A percentile compares a stretch with the other conserved stretches of the same genome.
Conservation (phyloP, 2,329 filamentous ascomycete genomes). For the Trichoderma arundinaceum region DNA sequence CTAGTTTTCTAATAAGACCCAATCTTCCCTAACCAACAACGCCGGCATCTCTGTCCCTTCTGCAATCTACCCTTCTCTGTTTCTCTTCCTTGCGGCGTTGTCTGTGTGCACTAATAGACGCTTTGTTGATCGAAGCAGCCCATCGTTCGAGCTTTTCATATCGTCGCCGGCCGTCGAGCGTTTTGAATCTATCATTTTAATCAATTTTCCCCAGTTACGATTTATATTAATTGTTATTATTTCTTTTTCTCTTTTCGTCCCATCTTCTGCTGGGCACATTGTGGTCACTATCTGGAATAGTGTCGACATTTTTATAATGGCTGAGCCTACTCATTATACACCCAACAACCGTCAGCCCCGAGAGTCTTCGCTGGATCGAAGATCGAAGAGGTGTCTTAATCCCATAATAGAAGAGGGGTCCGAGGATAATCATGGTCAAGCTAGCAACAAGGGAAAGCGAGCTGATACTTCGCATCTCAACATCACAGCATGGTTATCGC, state of each 20-base stretch:
- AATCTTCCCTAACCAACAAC: constrained; percentile 39
- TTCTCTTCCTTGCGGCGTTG: constrained; percentile 37
- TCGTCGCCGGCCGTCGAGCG: constrained; percentile 48
- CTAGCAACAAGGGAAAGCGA: constrained; percentile 36
- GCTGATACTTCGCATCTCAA: constrained; percentile 52
- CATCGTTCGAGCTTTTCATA: constrained; percentile 44
- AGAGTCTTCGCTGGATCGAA: constrained; percentile 63
- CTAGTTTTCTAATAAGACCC: constrained; percentile 40
- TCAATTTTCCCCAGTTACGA: background rate
- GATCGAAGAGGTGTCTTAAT: constrained; percentile 62
- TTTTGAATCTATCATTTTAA: constrained; percentile 21
- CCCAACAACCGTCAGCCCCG: constrained; percentile 50
- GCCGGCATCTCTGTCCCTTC: constrained; percentile 40
- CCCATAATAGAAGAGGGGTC: constrained; percentile 66
- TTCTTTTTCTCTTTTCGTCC: constrained; percentile 10
- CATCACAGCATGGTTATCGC: constrained; percentile 64
- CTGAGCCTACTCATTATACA: constrained; percentile 44
- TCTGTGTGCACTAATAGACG: constrained; percentile 42
- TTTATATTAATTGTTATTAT: constrained; percentile 34
- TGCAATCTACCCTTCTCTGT: constrained; percentile 41
- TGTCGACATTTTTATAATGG: constrained; percentile 51
- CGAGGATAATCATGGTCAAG: constrained; percentile 46
- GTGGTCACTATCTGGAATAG: constrained; percentile 41
- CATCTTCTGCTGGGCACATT: background rate
- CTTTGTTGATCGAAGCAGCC: constrained; percentile 55